Base-by-base conservation (phyloP, 768 basidiomycete species). In the Mycena galopus region DNA sequence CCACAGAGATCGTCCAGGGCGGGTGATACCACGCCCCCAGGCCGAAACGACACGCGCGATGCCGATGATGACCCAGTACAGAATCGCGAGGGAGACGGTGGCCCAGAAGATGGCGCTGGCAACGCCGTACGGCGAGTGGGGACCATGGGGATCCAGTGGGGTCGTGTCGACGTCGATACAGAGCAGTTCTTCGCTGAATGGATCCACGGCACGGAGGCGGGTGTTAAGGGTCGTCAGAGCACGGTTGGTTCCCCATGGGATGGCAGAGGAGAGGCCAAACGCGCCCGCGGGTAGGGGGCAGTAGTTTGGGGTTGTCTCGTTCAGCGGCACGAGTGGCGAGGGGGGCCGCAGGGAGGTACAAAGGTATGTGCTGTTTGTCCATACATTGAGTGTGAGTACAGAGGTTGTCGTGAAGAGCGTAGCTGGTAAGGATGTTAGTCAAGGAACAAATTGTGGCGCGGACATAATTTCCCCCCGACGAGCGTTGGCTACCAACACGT, bases 341-440 rank as follows among this genome's bases (percentile, higher is more conserved):
- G 93, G 89, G 16, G 96, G 94, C 30, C 92, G 91, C 51, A 98
- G 83, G n/a, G 90, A 86, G 29, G 87, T 80, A 81, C 97, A 99
- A 72, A 98, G 85, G 78, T 88, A 95, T 3, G 92, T 89, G 71
- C 88, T 89, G 74, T 93, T 92, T 57, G 86, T 86, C 81, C 88
- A 93, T 72, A 93, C 88, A 72, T 86, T 87, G 76, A 97, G 89
- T 3, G 96, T 96, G 60, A 97, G 88, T 25, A 96, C 89, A 65
- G 90, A 87, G 2, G 94, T 92, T 12, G 94, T 90, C 53, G 92
- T 93, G 84, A 97, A 97, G 50, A 98, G 88, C 10, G 96, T 98
- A 21, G 96, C 95, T 93, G 75, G 69, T 70, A 79, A 64, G 32
- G 37, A 44, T 55, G 42, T 69, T 39, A 67, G 65, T 44, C 47